Percentiles rank a stretch among this genome's conserved stretches.
Conservation (phyloP, 2,329 filamentous ascomycete genomes). For the Nemania sp. region DNA sequence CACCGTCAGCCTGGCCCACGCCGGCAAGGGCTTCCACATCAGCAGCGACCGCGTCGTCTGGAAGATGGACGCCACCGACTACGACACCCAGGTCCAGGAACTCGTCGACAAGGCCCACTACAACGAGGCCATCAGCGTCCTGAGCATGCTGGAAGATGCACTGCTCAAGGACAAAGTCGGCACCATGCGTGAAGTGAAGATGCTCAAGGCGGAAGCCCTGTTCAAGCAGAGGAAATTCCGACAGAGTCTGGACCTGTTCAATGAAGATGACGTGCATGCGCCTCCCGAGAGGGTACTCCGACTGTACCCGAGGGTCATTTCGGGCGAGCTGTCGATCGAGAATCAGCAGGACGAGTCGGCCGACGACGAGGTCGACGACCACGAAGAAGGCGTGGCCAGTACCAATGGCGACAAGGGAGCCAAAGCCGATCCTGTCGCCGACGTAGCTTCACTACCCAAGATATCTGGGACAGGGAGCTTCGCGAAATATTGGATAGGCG, state of each 20-base stretch:
- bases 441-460: conserved; percentile 42
- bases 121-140: conserved; percentile 89
- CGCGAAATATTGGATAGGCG: conserved; percentile 56
- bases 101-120: conserved; percentile 73
- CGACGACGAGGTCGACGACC: conserved; percentile 48
- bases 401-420: conserved; percentile 40
- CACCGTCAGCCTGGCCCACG: conserved; percentile 91
- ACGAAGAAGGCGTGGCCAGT: conserved; percentile 42
- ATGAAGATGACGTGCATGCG: conserved; percentile 79
- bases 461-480: conserved; percentile 48
- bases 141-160: conserved; percentile 90
- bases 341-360: conserved; percentile 49
- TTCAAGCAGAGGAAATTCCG: conserved; percentile 84
- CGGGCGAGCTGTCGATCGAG: conserved; percentile 74
- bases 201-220: conserved; percentile 83
- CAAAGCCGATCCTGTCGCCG: conserved; percentile 32
- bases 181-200: conserved; percentile 82
- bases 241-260: conserved; percentile 86
- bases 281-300: conserved; percentile 86
- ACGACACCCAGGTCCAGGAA: conserved; percentile 85
- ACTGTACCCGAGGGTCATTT: conserved; percentile 81
- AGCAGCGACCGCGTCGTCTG: conserved; percentile 89
- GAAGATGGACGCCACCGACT: conserved; percentile 93
- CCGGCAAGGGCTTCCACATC: conserved; percentile 93
- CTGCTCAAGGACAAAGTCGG: conserved; percentile 80